Evolutionary conservation across 148 eudicot genomes (phyloP).

Genomic region (Persicaria maculosa): DNA sequence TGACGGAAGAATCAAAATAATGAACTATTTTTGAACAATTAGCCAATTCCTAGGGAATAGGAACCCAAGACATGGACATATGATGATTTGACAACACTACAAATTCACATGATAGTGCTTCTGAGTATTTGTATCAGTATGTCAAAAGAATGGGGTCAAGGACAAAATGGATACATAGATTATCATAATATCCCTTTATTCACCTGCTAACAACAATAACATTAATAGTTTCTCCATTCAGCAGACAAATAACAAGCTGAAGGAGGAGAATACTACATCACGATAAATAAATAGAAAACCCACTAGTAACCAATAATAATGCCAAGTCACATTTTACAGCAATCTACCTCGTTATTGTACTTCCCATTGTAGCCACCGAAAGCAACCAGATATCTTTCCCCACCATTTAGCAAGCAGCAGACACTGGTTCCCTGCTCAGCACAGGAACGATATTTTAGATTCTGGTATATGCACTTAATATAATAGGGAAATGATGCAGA

Average conservation of each 20-base stretch:
- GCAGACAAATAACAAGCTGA: background rate
- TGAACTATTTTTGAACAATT: background rate
- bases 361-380: constrained; percentile 98
- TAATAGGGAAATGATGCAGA: background rate
- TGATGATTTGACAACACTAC: background rate
- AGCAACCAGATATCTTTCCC: constrained; percentile 65
- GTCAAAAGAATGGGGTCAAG: background rate
- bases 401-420: constrained; percentile 44
- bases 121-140: background rate
- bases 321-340: background rate
- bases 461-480: background rate
- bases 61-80: background rate
- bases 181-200: background rate
- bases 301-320: background rate
- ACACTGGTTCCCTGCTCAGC: constrained; percentile 75
- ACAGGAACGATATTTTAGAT: background rate
- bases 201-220: background rate
- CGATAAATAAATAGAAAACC: background rate
- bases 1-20: background rate
- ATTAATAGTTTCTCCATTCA: constrained; percentile 1
- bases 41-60: background rate
- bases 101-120: background rate
- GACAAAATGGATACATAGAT: background rate
- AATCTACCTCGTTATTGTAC: constrained; percentile 84
- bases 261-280: background rate